A percentile compares a stretch with the other conserved stretches of the same genome.
These are phyloP conservation scores for Papiliotrema fonsecae DNA, from an alignment of 1,284 basidiomycete genomes.

Conservation along the genomic window DNA sequence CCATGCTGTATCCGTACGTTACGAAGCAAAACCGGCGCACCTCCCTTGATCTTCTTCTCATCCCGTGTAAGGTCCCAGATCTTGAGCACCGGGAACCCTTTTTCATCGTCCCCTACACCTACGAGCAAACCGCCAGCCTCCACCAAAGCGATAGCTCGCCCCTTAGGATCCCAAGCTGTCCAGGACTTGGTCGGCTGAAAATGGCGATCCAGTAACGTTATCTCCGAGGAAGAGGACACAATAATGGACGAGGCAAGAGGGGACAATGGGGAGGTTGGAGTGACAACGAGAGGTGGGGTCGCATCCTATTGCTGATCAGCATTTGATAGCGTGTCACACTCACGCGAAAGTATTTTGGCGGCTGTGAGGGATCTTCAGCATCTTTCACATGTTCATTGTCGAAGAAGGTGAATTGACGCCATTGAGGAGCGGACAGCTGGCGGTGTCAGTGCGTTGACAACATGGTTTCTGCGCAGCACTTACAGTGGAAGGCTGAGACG, in stretches of 20 bases:
- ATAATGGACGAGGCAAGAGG: slow-evolving; percentile 36
- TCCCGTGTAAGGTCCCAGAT: slow-evolving; percentile 78
- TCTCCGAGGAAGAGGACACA: slow-evolving; percentile 29
- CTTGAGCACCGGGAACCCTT: slow-evolving; percentile 71
- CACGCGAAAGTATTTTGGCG: slow-evolving; percentile 74
- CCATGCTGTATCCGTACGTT: slow-evolving; percentile 71
- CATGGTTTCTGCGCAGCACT: not conserved
- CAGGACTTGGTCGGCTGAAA: slow-evolving; percentile 70
- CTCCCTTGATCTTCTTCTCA: slow-evolving; percentile 62
- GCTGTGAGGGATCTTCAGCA: slow-evolving; percentile 64
- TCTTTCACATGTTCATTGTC: slow-evolving; percentile 64
- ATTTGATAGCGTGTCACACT: not conserved
- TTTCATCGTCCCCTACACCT: slow-evolving; percentile 80
- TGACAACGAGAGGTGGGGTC: slow-evolving; percentile 29
- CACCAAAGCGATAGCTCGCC: slow-evolving; percentile 50
- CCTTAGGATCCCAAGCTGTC: slow-evolving; percentile 64
- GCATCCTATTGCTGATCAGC: slow-evolving; percentile 19
- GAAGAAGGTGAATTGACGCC: slow-evolving; percentile 66
- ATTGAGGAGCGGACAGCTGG: slow-evolving; percentile 44
- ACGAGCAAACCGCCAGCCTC: slow-evolving; percentile 73
- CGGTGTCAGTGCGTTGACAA: not conserved
- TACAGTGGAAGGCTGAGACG: slow-evolving; percentile 10
- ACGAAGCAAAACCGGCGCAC: slow-evolving; percentile 63
- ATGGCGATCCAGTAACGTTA: slow-evolving; percentile 58
- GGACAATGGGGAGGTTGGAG: slow-evolving; percentile 31